A percentile compares a stretch with the other conserved stretches of the same genome.
Evolutionary conservation across 2,329 filamentous ascomycete species (phyloP).

Genomic region (Cladosporium sp.): DNA sequence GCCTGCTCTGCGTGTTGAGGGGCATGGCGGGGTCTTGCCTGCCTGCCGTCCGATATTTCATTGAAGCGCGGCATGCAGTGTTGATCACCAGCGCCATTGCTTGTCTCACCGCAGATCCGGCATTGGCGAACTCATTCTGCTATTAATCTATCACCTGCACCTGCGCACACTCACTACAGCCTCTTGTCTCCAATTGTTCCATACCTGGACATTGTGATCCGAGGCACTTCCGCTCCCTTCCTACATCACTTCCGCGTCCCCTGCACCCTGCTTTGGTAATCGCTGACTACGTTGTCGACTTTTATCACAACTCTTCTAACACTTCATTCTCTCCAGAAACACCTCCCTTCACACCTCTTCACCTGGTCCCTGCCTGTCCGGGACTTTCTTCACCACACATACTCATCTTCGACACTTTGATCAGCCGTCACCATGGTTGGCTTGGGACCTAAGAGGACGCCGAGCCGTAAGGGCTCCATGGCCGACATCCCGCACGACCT

Average conservation of each 20-base stretch:
- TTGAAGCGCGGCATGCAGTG: background rate
- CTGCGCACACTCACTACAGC: no score
- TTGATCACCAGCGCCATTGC: background rate
- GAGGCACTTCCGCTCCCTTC: background rate
- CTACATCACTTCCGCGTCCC: background rate
- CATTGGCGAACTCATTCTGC: background rate
- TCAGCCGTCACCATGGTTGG: constrained; percentile 55
- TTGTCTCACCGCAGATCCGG: background rate
- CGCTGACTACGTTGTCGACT: constrained; percentile 1
- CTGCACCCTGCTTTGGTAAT: constrained; percentile 10
- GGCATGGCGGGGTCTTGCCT: constrained; percentile 2
- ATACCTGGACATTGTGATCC: background rate
- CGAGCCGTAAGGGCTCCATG: constrained; percentile 78
- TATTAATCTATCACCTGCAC: background rate
- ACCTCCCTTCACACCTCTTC: background rate
- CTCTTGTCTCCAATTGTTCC: background rate
- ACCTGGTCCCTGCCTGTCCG: constrained; percentile 1
- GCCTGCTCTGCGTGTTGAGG: constrained; percentile 1
- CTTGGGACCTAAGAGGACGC: constrained; percentile 59
- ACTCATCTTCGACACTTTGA: constrained; percentile 12
- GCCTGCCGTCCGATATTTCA: constrained; percentile 4
- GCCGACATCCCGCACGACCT: constrained; percentile 85
- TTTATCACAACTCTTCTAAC: background rate
- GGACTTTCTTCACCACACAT: background rate
- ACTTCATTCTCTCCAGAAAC: background rate